Evolutionary conservation across 768 basidiomycete species (phyloP).

Genomic region (Amanita jacksonii): DNA sequence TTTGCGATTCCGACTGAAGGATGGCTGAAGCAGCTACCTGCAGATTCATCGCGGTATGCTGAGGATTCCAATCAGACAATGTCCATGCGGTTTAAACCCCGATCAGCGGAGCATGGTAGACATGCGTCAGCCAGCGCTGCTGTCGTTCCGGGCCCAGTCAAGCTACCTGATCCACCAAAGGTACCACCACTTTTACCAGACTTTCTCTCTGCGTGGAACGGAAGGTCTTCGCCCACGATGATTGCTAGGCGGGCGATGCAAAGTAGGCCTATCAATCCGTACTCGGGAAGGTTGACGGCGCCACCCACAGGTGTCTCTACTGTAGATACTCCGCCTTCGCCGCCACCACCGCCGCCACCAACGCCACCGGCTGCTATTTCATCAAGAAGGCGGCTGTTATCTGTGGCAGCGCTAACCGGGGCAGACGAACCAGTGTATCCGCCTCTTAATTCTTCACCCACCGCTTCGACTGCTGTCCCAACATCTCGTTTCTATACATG

Average conservation of each 20-base stretch:
- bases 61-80: neutral
- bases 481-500: constrained; percentile 6
- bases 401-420: constrained; percentile 7
- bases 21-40: neutral
- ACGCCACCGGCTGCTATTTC: constrained; percentile 2
- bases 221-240: neutral
- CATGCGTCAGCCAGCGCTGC: no score
- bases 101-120: neutral
- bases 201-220: neutral
- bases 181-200: no score
- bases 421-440: constrained; percentile 6
- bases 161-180: no score
- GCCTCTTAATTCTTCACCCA: neutral
- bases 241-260: no score
- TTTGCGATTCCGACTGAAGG: constrained; percentile 2
- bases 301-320: no score
- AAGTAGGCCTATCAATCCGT: no score
- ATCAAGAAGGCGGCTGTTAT: constrained; percentile 4
- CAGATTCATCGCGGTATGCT: neutral
- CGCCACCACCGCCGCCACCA: neutral
- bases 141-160: no score
- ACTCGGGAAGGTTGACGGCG: no score
- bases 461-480: constrained; percentile 2
- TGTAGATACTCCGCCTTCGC: neutral
- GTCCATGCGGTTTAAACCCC: neutral